A percentile compares a stretch with the other conserved stretches of the same genome.
phyloP scores from a whole-genome alignment of 2,329 filamentous ascomycete species.

The Elsinoe fawcettii region DNA sequence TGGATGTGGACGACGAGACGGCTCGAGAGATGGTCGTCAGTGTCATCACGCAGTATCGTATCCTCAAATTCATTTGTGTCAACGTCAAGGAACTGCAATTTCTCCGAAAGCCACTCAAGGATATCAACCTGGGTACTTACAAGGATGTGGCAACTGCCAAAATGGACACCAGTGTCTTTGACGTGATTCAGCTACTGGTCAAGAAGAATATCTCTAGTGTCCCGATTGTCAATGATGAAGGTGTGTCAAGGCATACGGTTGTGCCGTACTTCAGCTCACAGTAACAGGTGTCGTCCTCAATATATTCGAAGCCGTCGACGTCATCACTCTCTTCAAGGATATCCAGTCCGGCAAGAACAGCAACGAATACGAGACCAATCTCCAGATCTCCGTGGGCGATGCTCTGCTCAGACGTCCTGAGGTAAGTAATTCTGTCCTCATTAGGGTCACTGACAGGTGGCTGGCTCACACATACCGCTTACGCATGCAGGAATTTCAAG shows the following conservation, averaged over 20 bases:
- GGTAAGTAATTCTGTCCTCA: constrained; percentile 35
- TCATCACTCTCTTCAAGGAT: constrained; percentile 82
- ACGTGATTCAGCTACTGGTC: constrained; percentile 90
- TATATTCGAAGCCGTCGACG: constrained; percentile 95
- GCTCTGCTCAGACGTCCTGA: constrained; percentile 79
- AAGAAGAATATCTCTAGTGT: constrained; percentile 90
- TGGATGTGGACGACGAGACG: constrained; percentile 92
- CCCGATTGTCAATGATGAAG: constrained; percentile 77
- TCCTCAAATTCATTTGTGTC: constrained; percentile 96
- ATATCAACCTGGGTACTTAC: constrained; percentile 82
- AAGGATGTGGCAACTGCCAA: constrained; percentile 68
- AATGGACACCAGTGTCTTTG: constrained; percentile 87
- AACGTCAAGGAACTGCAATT: constrained; percentile 84
- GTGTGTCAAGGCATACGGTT: constrained; percentile 25
- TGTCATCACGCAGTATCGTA: constrained; percentile 95
- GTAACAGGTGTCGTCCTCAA: constrained; percentile 65
- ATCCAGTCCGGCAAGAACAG: constrained; percentile 36
- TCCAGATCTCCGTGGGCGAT: constrained; percentile 78
- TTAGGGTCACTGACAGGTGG: background rate
- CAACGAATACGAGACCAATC: constrained; percentile 74
- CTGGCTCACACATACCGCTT: background rate
- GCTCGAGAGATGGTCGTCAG: constrained; percentile 87
- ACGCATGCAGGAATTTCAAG: constrained; percentile 68
- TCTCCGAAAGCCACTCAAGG: constrained; percentile 76
- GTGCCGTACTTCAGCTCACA: constrained; percentile 7